phyloP scores from a whole-genome alignment of 768 basidiomycete species.

The Sporobolomyces roseus region DNA sequence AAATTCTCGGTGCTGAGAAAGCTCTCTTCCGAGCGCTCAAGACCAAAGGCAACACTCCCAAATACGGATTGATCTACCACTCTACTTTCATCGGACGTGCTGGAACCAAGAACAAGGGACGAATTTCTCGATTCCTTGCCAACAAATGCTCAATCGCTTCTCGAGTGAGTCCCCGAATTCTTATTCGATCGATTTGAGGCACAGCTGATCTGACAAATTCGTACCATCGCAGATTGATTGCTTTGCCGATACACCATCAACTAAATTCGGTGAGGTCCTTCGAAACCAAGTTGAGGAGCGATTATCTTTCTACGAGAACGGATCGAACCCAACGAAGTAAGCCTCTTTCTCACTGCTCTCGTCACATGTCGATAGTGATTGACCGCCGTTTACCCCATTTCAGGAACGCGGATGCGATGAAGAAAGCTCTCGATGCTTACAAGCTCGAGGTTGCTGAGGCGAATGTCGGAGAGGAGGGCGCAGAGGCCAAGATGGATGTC shows the following conservation, averaged over 20 bases:
- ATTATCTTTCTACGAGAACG: slow-evolving; percentile 87
- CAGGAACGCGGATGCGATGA: slow-evolving; percentile 39
- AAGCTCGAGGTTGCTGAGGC: slow-evolving; percentile 29
- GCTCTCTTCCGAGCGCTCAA: slow-evolving; percentile 94
- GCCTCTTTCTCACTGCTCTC: neutral
- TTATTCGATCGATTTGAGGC: too few species aligned
- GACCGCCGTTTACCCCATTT: too few species aligned
- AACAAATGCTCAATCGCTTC: slow-evolving; percentile 98
- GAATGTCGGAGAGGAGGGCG: slow-evolving; percentile 10
- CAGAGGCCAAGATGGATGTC: slow-evolving; percentile 26
- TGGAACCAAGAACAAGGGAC: slow-evolving; percentile 88
- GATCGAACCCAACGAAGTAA: slow-evolving; percentile 65
- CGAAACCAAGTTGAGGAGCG: slow-evolving; percentile 93
- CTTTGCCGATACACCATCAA: slow-evolving; percentile 74
- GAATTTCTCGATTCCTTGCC: slow-evolving; percentile 96
- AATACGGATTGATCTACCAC: slow-evolving; percentile 98
- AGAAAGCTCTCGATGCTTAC: slow-evolving; percentile 25
- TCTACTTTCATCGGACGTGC: slow-evolving; percentile 95
- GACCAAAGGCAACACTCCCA: slow-evolving; percentile 95
- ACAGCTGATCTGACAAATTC: too few species aligned
- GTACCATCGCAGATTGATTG: too few species aligned
- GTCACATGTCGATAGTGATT: too few species aligned
- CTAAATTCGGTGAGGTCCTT: slow-evolving; percentile 93
- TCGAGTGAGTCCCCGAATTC: too few species aligned
- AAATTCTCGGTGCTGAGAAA: slow-evolving; percentile 97